Evolutionary conservation across 371 early-diverging fungal genomes (phyloP), one percentile per base, ranked within the genome.

Genomic region (Mucor racemosus): DNA sequence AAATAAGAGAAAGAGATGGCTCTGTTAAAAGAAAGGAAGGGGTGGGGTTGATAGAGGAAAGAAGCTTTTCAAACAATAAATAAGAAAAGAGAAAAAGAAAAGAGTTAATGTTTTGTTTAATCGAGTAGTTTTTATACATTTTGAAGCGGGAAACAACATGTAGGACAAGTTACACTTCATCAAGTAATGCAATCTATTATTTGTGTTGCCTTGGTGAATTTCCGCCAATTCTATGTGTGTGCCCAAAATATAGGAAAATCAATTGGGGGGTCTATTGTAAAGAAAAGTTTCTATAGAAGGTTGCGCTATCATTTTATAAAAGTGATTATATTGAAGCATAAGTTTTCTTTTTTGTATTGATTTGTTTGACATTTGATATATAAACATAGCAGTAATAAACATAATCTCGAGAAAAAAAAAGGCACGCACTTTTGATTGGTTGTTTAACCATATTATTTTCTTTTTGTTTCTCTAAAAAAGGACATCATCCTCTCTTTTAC

Each of bases 181-280:
- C 50, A 50, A 50, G 26, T 50, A 50, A 50, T 50, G 50, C 50
- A 50, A 50, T 50, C 50, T 21, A 50, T 50, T 50, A 33, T 40
- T 58, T 66, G 53, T 62, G 71, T 66, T 59, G 59, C 64, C 54
- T 11, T 58, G 33, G 36, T 53, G 31, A 70, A 62, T 14, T 68
- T 60, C 69, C 67, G 63, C 65, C 58, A 53, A 53, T 63, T 70
- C 65, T 56, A 69, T 65, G 50, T 60, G 61, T 68, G 38, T 59
- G 39, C 46, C 36, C 65, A 38, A 36, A 26, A 19, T 44, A 15
- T 50, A 11, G 9, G 26, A 50, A 50, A 33, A 44, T 59, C 21
- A 58, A 59, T 59, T 40, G 26, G 21, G 21, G 42, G 42, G 59
- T 40, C 33, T 19, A 44, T 26, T 26, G 2, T 13, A 60, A 39